Conservation (phyloP, 2,329 filamentous ascomycete species). For the Niveomyces coronatus region DNA sequence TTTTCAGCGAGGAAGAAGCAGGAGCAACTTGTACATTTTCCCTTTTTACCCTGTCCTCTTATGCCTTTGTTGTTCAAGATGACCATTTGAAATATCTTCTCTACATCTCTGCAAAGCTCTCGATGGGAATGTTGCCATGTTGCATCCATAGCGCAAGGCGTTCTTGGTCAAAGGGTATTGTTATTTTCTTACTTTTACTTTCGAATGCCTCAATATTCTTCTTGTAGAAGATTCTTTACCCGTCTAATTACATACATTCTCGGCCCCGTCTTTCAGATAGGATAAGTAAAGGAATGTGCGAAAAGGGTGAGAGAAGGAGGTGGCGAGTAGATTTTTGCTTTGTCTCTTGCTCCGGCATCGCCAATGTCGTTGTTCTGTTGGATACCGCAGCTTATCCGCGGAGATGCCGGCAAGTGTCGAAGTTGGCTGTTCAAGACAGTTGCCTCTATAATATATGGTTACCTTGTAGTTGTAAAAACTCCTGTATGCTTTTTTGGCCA, state of each 20-base stretch:
- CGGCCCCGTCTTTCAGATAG: neutral
- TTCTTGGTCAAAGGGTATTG: slow-evolving; percentile 36
- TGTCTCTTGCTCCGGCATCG: too few relatives aligned
- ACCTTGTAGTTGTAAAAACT: slow-evolving; percentile 25
- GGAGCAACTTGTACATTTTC: slow-evolving; percentile 10
- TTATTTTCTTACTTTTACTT: slow-evolving; percentile 26
- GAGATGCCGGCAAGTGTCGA: slow-evolving; percentile 17
- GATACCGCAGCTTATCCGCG: slow-evolving; percentile 14
- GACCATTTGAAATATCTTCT: slow-evolving; percentile 5
- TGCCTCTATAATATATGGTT: too few relatives aligned
- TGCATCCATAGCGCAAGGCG: slow-evolving; percentile 44
- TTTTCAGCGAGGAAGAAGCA: slow-evolving; percentile 6
- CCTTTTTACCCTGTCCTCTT: slow-evolving; percentile 19
- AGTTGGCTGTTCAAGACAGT: slow-evolving; percentile 22
- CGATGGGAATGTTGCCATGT: slow-evolving; percentile 10
- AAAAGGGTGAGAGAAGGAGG: slow-evolving; percentile 13
- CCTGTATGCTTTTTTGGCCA: slow-evolving; percentile 12
- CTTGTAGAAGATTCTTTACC: slow-evolving; percentile 12
- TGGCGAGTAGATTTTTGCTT: slow-evolving; percentile 5
- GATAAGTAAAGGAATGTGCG: neutral
- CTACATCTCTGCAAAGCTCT: slow-evolving; percentile 9
- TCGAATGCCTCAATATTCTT: slow-evolving; percentile 14
- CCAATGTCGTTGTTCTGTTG: slow-evolving; percentile 9
- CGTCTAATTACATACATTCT: slow-evolving; percentile 24
- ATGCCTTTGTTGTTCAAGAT: slow-evolving; percentile 18